phyloP scores from a whole-genome alignment of 179 eudicot species.

The Camellia oleifera region DNA sequence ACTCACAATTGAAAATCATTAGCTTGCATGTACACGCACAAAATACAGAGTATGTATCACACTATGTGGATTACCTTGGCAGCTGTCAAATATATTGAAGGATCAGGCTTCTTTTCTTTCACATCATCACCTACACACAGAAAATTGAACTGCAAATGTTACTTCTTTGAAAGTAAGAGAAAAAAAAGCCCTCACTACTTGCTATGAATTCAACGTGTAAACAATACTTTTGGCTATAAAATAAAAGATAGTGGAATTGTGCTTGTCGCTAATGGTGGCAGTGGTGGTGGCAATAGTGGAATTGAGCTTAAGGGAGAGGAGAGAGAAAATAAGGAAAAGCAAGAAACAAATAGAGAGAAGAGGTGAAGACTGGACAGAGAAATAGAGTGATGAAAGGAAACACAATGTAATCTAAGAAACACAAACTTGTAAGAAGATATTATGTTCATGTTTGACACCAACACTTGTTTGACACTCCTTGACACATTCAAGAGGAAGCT shows the following conservation, averaged over 20 bases:
- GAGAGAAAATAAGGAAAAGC: too few species aligned
- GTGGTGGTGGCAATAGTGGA: too few species aligned
- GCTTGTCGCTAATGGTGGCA: too few species aligned
- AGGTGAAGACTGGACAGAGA: too few species aligned
- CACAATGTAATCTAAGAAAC: too few species aligned
- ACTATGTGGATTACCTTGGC: slow-evolving; percentile 43
- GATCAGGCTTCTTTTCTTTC: slow-evolving; percentile 96
- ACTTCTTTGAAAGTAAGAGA: neutral
- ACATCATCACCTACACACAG: slow-evolving; percentile 84
- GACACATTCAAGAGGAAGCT: too few species aligned
- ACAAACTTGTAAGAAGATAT: too few species aligned
- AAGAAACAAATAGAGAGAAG: too few species aligned
- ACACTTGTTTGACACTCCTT: too few species aligned
- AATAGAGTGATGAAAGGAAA: too few species aligned
- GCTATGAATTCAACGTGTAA: neutral
- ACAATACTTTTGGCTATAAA: slow-evolving; percentile 7
- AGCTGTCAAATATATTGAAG: slow-evolving; percentile 84
- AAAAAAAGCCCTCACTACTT: neutral
- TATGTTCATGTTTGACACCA: too few species aligned
- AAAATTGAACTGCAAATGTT: slow-evolving; percentile 1
- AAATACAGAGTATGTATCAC: neutral
- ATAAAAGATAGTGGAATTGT: neutral
- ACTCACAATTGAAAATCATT: neutral
- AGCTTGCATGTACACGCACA: neutral
- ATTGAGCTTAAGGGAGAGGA: too few species aligned